These are phyloP conservation scores for Senna tora DNA, from an alignment of 306 rosid species.

Conservation along the genomic window DNA sequence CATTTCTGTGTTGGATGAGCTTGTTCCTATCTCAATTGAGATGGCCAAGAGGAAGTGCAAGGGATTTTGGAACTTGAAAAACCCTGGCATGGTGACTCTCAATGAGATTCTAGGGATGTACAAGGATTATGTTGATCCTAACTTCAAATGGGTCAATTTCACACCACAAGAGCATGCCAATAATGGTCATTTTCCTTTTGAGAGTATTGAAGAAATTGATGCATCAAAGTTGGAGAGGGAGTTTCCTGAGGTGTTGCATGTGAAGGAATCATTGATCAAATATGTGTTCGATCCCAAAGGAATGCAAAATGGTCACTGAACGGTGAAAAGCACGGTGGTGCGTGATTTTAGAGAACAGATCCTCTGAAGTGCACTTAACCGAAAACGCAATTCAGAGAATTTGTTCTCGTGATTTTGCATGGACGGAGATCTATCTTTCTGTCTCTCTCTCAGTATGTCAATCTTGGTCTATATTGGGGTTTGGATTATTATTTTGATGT, in stretches of 20 bases:
- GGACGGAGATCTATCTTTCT: no score
- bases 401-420: no score
- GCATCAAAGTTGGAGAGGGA: conserved; percentile 57
- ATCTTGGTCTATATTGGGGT: neutral
- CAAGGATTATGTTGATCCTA: conserved; percentile 17
- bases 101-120: conserved; percentile 36
- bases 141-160: conserved; percentile 25
- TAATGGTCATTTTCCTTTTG: conserved; percentile 5
- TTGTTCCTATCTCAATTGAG: conserved; percentile 20
- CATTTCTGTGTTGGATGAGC: conserved; percentile 34
- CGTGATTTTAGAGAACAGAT: no score
- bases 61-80: conserved; percentile 33
- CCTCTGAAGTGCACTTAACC: no score
- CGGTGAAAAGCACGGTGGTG: no score
- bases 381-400: no score
- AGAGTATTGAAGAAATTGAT: conserved; percentile 28
- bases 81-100: conserved; percentile 23
- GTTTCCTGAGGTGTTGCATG: conserved; percentile 52
- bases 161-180: neutral
- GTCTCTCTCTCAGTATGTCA: no score
- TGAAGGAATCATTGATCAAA: conserved; percentile 55
- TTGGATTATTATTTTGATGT: neutral
- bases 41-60: conserved; percentile 32
- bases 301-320: no score
- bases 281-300: conserved; percentile 56